Base-by-base conservation (phyloP, 257 asterid genomes). In the Nicotiana knightiana region DNA sequence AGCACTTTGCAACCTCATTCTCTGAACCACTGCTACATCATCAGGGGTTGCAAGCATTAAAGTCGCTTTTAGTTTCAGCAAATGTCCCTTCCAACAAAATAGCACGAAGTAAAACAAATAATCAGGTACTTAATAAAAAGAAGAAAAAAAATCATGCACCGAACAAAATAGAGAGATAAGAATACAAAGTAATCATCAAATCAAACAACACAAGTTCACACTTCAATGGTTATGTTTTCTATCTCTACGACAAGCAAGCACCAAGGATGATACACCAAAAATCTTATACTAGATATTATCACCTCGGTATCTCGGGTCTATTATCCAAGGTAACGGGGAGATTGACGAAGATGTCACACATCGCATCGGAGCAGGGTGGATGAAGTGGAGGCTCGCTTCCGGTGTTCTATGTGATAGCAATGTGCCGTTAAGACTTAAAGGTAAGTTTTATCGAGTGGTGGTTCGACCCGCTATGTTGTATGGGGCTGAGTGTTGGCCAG, bases 31-130 rank as follows among this genome's bases (percentile, higher is more conserved):
- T 85, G 91, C 97, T 88, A 95, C 83, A 83, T 95, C 98, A 83
- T 92, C 98, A 61, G 97, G 94, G 43, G 92, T 91, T 73, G 98
- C 99, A 83, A 95, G 90, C 98, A 95, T 91, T 64, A 95, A 90
- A 83, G 94, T 93, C 82, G 97, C 97, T 89, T 95, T 95, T 65
- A 95, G 94, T 90, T 95, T 95, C 88, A 93, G 91, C 82, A 93
- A 46, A 87, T 95, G 99, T 65, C 99, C 99, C 99, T 95, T 84
- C 83, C 67, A 55, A 82, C 32, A 84, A 76, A 81, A 83, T 81
- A 62, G 21, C 26, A 46, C 32, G 78, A 70, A 43, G 78, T 46
- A 65, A 2, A 79, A 81, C 53, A 82, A 79, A 77, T 80, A 81
- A 85, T 82, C 79, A 64, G 71, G 67, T 3, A 63, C 61, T 51